Evolutionary conservation across 2,329 filamentous ascomycete species (phyloP), one percentile per base, ranked within the genome.

Genomic region (Saccharata proteae): DNA sequence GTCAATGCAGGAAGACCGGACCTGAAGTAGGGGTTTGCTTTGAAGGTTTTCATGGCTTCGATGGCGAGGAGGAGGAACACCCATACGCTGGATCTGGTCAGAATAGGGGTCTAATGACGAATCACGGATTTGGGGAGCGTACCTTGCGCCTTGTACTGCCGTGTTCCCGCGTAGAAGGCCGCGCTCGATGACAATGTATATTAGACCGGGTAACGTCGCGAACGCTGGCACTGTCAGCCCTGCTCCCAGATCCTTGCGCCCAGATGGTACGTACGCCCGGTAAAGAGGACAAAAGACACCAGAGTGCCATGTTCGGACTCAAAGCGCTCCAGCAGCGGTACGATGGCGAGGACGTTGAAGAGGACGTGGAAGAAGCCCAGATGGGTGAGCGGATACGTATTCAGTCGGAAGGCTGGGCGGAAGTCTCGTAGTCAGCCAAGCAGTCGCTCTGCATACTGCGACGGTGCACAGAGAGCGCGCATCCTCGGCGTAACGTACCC

Each of bases 271-370:
- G 64, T 66, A 93, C 85, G 86, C 35, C 90, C 90, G 47, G 90
- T 74, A 55, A 96, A 94, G 31, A 96, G 65, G 20, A 82, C 74
- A 40, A 93, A 54, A n/a, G 84, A 80, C 16, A 83, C 83, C 48
- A 96, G 64, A 6, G 88, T 96, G 31, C 90, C 90, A 55, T 92
- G 77, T 54, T 94, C 88, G 39, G 74, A 71, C 61, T 98, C 90
- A 56, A 96, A 98, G 38, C 86, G 74, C 58, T 94, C 88, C 54
- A 98, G 62, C 30, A 98, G 64, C n/a, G 90, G 90, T 22, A 78
- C 77, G 40, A 96, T 55, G 14, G 84, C 81, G 40, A 92, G 31
- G 15, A 84, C 54, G 57, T 96, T 93, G 49, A 92, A 62, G 32
- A 86, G 48, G 38, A 78, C 69, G 57, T 96, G 90, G 44, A 93